Evolutionary conservation across 768 basidiomycete species (phyloP).

Genomic region (Rhodotorula toruloides): DNA sequence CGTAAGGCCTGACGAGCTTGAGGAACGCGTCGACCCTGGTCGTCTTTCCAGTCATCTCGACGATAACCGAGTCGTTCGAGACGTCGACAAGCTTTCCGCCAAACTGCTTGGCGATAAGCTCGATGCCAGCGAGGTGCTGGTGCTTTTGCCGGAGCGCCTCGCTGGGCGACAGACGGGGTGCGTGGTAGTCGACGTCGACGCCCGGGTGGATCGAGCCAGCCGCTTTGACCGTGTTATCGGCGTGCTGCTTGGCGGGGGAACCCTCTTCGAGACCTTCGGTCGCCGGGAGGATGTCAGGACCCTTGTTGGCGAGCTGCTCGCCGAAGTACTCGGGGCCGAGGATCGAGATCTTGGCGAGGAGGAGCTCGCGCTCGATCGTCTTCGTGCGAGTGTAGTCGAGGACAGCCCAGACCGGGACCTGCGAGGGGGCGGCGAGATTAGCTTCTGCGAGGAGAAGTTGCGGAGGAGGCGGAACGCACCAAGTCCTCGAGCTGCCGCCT

Average conservation of each 20-base stretch:
- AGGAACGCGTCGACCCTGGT: constrained; percentile 87
- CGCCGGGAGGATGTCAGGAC: constrained; percentile 45
- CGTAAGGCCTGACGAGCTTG: constrained; percentile 83
- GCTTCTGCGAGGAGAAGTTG: background rate
- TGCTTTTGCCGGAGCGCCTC: constrained; percentile 85
- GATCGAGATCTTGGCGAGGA: constrained; percentile 93
- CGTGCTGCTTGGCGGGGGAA: constrained; percentile 41
- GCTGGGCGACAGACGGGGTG: constrained; percentile 56
- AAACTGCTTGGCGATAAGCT: constrained; percentile 76
- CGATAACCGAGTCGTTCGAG: constrained; percentile 87
- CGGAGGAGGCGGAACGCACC: constrained; percentile 53
- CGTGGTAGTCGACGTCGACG: constrained; percentile 42
- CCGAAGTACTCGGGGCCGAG: constrained; percentile 95
- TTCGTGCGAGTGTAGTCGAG: constrained; percentile 92
- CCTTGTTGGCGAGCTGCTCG: constrained; percentile 77
- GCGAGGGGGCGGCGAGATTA: background rate
- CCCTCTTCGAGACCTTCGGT: constrained; percentile 35
- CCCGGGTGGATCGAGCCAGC: constrained; percentile 48
- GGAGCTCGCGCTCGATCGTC: constrained; percentile 83
- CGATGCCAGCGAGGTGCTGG: constrained; percentile 80
- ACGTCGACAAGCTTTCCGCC: constrained; percentile 90
- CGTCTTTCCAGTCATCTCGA: constrained; percentile 92
- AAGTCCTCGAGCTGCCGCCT: constrained; percentile 92
- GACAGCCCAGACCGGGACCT: constrained; percentile 99
- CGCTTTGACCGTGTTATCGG: constrained; percentile 35